Base-by-base conservation (phyloP, 2,329 filamentous ascomycete species). In the Elsinoe ampelina region DNA sequence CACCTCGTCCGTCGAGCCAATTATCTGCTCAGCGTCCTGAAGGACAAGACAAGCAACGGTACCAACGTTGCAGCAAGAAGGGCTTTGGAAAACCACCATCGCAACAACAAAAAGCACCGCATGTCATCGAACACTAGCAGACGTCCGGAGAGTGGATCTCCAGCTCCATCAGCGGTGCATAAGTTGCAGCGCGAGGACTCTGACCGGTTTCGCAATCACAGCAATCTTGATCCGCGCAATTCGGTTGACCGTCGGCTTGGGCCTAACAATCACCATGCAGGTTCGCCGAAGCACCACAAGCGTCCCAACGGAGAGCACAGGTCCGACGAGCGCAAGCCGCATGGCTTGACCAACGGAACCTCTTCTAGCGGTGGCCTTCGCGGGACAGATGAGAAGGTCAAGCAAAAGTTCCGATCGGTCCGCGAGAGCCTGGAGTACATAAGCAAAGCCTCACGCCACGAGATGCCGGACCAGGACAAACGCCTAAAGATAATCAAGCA, bases 1-100 rank as follows among this genome's bases (percentile, higher is more conserved):
- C 93, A 98, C 68, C 83, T 98, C 43, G 92, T 97, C 55, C 89
- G 93, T 48, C 87, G 93, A 58, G 88, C 92, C 8, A 93, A 97
- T 67, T 98, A 98, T 67, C 80, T 98, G 12, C 79, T 98, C 39
- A 95, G 90, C n/a, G 90, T 98, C 1, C 76, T 98, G 59, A 89
- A 92, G 67, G 89, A 95, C 66, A 89, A 95, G 71, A 86, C 84
- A 1, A 72, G 69, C 63, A 70, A 72, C 51, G 74, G 74, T 26
- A 83, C 83, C 60, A 88, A 95, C 66, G 79, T 81, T 30, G 82
- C 82, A 17, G 87, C 86, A 2, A 90, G 88, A 69, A 85, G 84
- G 66, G 83, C 86, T 1, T 84, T 95, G 26, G 91, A 95, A 65
- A 95, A 95, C 62, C 91, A 96, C 65, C 91, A 95, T 70, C 88